Base-by-base conservation (phyloP, 208 protist species). In the Trichomonas vaginalis region DNA sequence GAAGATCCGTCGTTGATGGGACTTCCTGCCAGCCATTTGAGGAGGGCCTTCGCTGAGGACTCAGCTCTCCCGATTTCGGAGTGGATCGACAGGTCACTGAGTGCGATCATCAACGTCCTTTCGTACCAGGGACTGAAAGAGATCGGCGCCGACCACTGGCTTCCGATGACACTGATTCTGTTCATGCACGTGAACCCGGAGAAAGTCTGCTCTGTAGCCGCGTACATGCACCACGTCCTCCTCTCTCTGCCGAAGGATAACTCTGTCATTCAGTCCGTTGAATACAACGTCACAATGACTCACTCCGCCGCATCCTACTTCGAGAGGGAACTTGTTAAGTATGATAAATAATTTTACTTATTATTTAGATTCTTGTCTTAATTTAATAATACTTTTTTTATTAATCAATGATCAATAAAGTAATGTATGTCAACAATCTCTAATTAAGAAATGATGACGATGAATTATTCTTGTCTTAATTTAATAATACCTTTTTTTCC, bases 241-340 rank as follows among this genome's bases (percentile, higher is more conserved):
- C 27, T 92, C 2, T 23, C 3, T 4, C 35, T 92, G 3, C 40
- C 86, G 9, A 45, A 47, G 12, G 27, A 48, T 51, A 51, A 35
- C 4, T 45, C 86, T 27, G 27, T 48, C 27, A 39, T 27, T 4
- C 40, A 51, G 37, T 92, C 86, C 6, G n/a, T 92, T 39, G 86
- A 92, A 47, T 92, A 92, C n/a, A 92, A 92, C 35, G n/a, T 92
- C 0, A 92, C 86, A 51, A 92, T 92, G 86, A 51, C 86, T 0
- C 86, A 92, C 86, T 92, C 86, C 2, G 86, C 86, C 6, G 12
- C 86, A 15, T 48, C 40, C 39, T 92, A 51, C 45, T 92, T 92
- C 86, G 14, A 92, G 46, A 51, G 37, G 17, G 86, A 92, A 21
- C 0, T 92, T 0, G 0, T n/a, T 17, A 92, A 51, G 40, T 88